A percentile compares a stretch with the other conserved stretches of the same genome.
These are phyloP conservation scores for Dioscorea alata DNA, from an alignment of 106 monocot species.

Conservation along the genomic window DNA sequence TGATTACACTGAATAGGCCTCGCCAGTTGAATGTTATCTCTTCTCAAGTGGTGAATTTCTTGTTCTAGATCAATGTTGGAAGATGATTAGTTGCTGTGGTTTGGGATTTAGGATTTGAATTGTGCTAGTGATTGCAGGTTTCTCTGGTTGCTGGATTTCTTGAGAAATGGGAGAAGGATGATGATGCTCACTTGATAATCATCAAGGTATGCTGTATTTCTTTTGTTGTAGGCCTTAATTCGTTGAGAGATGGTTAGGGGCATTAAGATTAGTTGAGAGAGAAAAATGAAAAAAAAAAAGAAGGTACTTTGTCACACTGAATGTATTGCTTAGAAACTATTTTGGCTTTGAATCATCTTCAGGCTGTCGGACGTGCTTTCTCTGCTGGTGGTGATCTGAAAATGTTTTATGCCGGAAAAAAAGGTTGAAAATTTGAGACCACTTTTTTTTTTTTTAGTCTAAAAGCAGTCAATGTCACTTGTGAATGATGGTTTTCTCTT, in stretches of 20 bases:
- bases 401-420: slow-evolving; percentile 78
- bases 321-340: not conserved
- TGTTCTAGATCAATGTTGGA: not conserved
- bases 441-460: no score
- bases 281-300: no score
- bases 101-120: not conserved
- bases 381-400: slow-evolving; percentile 90
- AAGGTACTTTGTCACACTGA: not conserved
- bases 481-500: not conserved
- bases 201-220: slow-evolving; percentile 32
- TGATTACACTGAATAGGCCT: slow-evolving; percentile 80
- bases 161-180: slow-evolving; percentile 77
- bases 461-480: no score
- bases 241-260: no score
- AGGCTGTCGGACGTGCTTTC: slow-evolving; percentile 85
- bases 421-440: slow-evolving; percentile 26
- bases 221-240: no score
- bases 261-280: not conserved
- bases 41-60: slow-evolving; percentile 44
- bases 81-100: not conserved
- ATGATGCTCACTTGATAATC: slow-evolving; percentile 46
- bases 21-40: slow-evolving; percentile 85
- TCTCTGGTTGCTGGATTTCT: slow-evolving; percentile 46
- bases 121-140: slow-evolving; percentile 34
- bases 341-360: not conserved